Base-by-base conservation (phyloP, 192 early-diverging fungal genomes). In the Rhizoclosmatium sp. region DNA sequence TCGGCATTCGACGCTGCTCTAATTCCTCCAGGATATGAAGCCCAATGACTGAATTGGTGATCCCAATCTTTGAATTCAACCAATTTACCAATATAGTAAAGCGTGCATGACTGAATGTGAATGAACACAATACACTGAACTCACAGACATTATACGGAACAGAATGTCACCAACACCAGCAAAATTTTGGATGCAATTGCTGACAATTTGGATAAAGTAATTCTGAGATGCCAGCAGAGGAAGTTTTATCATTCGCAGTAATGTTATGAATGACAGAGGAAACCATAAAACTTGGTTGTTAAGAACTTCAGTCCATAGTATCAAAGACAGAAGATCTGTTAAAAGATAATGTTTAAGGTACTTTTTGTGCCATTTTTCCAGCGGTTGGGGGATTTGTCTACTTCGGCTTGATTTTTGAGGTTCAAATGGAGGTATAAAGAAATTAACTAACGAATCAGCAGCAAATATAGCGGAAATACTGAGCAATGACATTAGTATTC, bases 51-150 rank as follows among this genome's bases (percentile, higher is more conserved):
- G 59, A 75, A 75, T 5, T 42, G 41, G 4, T 14, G 10, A n/a
- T 62, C 40, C 59, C 72, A 75, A 31, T 21, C 9, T 21, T 47
- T 23, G 42, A 71, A 71, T 23, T 40, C 49, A 51, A 23, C 12
- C 16, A 42, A 10, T 21, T 56, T 72, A n/a, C 78, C 79, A 75
- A 72, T 31, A 41, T 19, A 76, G 23, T 61, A 81, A 3, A 70
- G 19, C 2, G 64, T 47, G 59, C 81, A 82, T 16, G 72, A 79
- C 46, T 82, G 79, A 9, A 82, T 10, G 64, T 82, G 81, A 3
- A 82, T 7, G 47, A 72, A 81, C 4, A 81, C 23, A 5, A 81
- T 31, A 14, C 82, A 65, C 44, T 4, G 41, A 5, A 2, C 70
- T 14, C 14, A 80, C 44, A 23, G 67, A 19, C 12, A 80, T 19